Percentiles rank a stretch among this genome's conserved stretches.
phyloP scores from a whole-genome alignment of 2,329 filamentous ascomycete species.

The Botryosphaeria dothidea region DNA sequence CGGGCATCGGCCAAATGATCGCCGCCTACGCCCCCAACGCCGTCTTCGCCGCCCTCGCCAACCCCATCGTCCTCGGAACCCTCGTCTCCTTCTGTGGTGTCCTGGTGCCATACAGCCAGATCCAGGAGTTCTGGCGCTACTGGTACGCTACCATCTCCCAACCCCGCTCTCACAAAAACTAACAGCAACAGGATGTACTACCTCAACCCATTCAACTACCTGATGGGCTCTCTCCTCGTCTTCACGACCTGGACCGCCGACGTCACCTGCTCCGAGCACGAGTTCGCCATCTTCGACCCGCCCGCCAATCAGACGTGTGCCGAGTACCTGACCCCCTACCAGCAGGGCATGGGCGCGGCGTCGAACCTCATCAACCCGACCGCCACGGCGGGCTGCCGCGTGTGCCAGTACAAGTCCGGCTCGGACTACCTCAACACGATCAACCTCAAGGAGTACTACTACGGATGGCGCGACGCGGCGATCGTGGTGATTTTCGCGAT shows the following conservation, averaged over 20 bases:
- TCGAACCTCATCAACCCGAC: conserved; percentile 62
- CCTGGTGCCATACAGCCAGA: conserved; percentile 35
- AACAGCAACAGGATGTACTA: conserved; percentile 30
- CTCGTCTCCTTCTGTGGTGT: conserved; percentile 38
- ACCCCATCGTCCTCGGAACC: conserved; percentile 36
- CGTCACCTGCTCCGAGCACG: conserved; percentile 37
- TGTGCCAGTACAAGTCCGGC: conserved; percentile 62
- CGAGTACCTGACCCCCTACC: conserved; percentile 58
- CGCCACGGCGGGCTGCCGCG: conserved; percentile 56
- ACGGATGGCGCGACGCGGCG: conserved; percentile 67
- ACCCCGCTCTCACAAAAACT: not conserved
- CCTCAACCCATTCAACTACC: conserved; percentile 46
- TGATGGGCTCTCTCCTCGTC: conserved; percentile 42
- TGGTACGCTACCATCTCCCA: conserved; percentile 27
- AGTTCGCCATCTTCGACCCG: conserved; percentile 49
- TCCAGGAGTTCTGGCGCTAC: conserved; percentile 39
- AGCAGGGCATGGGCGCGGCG: conserved; percentile 48
- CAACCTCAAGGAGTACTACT: conserved; percentile 58
- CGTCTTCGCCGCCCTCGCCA: conserved; percentile 48
- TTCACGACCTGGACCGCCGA: conserved; percentile 45
- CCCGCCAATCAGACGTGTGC: conserved; percentile 56
- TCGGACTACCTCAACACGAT: conserved; percentile 61
- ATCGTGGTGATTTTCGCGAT: conserved; percentile 60
- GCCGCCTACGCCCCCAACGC: conserved; percentile 46
- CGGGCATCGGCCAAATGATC: conserved; percentile 56